Conservation (phyloP, 768 basidiomycete genomes). For the Coprinopsis marcescibilis region DNA sequence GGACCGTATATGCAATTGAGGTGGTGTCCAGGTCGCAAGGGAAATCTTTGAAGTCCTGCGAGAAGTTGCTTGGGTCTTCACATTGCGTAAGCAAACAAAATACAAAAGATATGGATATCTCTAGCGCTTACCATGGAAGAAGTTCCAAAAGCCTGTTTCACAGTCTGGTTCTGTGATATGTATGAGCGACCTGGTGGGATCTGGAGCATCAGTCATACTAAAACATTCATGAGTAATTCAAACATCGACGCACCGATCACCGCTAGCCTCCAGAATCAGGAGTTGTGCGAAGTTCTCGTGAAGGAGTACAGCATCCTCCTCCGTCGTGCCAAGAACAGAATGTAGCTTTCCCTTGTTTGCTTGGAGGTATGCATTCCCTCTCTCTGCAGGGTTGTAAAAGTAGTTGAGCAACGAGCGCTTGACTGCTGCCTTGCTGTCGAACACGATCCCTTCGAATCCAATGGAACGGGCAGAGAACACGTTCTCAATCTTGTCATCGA, state of each 20-base stretch:
- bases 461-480: conserved; percentile 52
- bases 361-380: conserved; percentile 37
- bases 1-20: conserved; percentile 44
- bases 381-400: conserved; percentile 38
- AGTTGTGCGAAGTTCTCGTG: conserved; percentile 56
- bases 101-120: no score
- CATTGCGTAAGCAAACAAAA: no score
- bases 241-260: conserved; percentile 29
- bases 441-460: conserved; percentile 50
- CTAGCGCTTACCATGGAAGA: conserved; percentile 39
- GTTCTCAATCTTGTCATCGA: conserved; percentile 58
- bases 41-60: conserved; percentile 44
- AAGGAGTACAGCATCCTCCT: conserved; percentile 23
- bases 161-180: no score
- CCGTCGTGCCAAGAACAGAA: conserved; percentile 37
- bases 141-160: no score
- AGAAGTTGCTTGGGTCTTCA: no score
- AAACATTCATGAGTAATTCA: neutral
- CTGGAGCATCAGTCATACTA: conserved; percentile 3
- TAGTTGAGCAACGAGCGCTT: conserved; percentile 41
- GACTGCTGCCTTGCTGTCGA: conserved; percentile 35
- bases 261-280: conserved; percentile 48
- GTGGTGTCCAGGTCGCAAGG: conserved; percentile 57
- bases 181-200: no score
- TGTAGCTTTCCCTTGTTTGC: conserved; percentile 33